Percentiles rank a stretch among this genome's conserved stretches.
These are phyloP conservation scores for Pseudogymnoascus sp. DNA, from an alignment of 2,329 filamentous ascomycete species.

Conservation along the genomic window DNA sequence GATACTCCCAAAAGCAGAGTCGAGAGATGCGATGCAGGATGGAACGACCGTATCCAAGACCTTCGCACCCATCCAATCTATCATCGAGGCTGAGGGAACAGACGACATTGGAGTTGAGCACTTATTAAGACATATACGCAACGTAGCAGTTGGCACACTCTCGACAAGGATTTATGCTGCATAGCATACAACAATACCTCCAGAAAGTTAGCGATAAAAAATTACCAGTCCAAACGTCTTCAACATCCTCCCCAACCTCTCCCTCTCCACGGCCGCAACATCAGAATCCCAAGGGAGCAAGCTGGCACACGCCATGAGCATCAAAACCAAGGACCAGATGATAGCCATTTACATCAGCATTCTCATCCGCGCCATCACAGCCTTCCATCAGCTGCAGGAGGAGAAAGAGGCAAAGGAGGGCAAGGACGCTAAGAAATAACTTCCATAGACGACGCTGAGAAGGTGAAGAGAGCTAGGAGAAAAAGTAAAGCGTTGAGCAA, in stretches of 20 bases:
- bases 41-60: slow-evolving; percentile 95
- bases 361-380: slow-evolving; percentile 93
- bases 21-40: too few relatives aligned
- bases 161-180: slow-evolving; percentile 91
- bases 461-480: slow-evolving; percentile 48
- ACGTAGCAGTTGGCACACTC: slow-evolving; percentile 92
- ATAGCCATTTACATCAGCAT: slow-evolving; percentile 98
- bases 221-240: slow-evolving; percentile 96
- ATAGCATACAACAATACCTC: slow-evolving; percentile 91
- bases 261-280: slow-evolving; percentile 63
- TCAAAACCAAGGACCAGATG: slow-evolving; percentile 98
- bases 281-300: slow-evolving; percentile 56
- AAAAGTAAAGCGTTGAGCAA: too few relatives aligned
- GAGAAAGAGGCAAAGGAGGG: slow-evolving; percentile 79
- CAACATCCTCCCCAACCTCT: slow-evolving; percentile 93
- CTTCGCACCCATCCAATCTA: slow-evolving; percentile 95
- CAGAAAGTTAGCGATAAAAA: slow-evolving; percentile 92
- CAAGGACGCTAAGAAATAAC: slow-evolving; percentile 54
- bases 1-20: too few relatives aligned
- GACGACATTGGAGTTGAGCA: slow-evolving; percentile 99
- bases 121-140: slow-evolving; percentile 91
- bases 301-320: slow-evolving; percentile 89
- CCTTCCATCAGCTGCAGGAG: slow-evolving; percentile 96
- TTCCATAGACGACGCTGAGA: slow-evolving; percentile 38
- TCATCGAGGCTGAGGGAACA: slow-evolving; percentile 97